Percentiles rank a stretch among this genome's conserved stretches.
Evolutionary conservation across 768 basidiomycete species (phyloP).

Genomic region (Asterophora parasitica): DNA sequence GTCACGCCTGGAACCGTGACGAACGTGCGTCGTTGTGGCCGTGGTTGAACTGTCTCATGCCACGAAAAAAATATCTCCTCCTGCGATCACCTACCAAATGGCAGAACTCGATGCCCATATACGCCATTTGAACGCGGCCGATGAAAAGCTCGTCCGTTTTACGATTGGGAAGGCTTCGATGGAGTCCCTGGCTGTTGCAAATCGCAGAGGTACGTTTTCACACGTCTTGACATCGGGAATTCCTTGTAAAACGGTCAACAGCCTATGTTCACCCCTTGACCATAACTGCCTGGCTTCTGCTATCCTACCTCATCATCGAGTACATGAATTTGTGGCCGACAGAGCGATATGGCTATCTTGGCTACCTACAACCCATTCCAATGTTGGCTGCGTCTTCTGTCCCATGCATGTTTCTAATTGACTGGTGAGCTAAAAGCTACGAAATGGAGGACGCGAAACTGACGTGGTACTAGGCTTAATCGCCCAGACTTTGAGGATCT

Average conservation of each 20-base stretch:
- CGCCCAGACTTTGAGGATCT: conserved; percentile 61
- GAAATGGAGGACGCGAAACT: neutral
- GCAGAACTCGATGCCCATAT: conserved; percentile 42
- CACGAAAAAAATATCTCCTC: neutral
- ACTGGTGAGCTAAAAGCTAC: conserved; percentile 48
- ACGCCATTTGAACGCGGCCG: conserved; percentile 43
- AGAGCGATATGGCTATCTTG: conserved; percentile 34
- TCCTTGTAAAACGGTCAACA: conserved; percentile 19
- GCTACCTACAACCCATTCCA: conserved; percentile 58
- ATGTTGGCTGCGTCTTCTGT: conserved; percentile 60
- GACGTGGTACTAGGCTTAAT: conserved; percentile 50
- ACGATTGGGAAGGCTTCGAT: conserved; percentile 60
- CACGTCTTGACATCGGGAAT: neutral
- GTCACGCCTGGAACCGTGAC: neutral
- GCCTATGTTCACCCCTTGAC: conserved; percentile 57
- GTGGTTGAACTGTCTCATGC: no score
- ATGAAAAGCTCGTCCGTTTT: conserved; percentile 61
- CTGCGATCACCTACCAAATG: conserved; percentile 27
- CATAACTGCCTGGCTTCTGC: conserved; percentile 54
- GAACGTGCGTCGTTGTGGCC: neutral
- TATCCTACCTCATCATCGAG: conserved; percentile 56
- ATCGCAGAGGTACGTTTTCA: conserved; percentile 44
- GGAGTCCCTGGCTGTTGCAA: conserved; percentile 65
- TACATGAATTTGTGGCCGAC: conserved; percentile 68
- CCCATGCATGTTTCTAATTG: conserved; percentile 60